These are phyloP conservation scores for Trifolium pratense DNA, from an alignment of 306 rosid genomes.

Conservation along the genomic window DNA sequence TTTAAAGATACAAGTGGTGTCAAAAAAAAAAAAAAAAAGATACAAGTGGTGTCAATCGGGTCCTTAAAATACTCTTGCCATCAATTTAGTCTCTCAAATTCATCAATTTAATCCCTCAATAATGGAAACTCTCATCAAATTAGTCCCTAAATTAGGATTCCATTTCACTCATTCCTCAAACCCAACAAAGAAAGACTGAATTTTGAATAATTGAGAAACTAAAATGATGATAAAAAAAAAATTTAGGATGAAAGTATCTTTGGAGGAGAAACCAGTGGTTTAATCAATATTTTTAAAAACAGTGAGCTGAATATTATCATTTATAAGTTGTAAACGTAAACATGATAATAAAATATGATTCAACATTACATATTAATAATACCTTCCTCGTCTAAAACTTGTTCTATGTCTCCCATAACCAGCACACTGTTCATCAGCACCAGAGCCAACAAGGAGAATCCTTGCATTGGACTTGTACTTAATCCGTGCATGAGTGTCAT, in stretches of 20 bases:
- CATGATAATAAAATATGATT: slow-evolving; percentile 33
- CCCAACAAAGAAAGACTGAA: not conserved
- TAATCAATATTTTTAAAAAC: not conserved
- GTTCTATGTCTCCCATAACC: slow-evolving; percentile 98
- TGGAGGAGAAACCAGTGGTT: slow-evolving; percentile 19
- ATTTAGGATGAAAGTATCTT: not conserved
- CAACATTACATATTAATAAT: slow-evolving; percentile 44
- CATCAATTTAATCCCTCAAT: slow-evolving; percentile 1
- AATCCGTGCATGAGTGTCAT: slow-evolving; percentile 49
- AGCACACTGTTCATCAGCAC: slow-evolving; percentile 99
- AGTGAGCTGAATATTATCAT: slow-evolving; percentile 20
- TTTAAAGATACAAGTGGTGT: slow-evolving; percentile 1
- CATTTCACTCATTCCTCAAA: slow-evolving; percentile 24
- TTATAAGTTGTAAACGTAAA: not conserved
- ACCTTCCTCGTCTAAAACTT: slow-evolving; percentile 83
- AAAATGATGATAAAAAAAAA: slow-evolving; percentile 1
- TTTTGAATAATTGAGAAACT: slow-evolving; percentile 14
- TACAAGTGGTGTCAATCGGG: not conserved
- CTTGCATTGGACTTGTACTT: slow-evolving; percentile 81
- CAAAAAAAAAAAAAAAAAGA: no score
- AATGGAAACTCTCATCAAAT: slow-evolving; percentile 2
- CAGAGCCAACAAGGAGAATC: slow-evolving; percentile 97
- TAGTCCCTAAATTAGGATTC: slow-evolving; percentile 17
- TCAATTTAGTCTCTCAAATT: slow-evolving; percentile 11
- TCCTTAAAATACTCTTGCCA: not conserved